Base-by-base conservation (phyloP, 2,329 filamentous ascomycete species). In the Colletotrichum aenigma region DNA sequence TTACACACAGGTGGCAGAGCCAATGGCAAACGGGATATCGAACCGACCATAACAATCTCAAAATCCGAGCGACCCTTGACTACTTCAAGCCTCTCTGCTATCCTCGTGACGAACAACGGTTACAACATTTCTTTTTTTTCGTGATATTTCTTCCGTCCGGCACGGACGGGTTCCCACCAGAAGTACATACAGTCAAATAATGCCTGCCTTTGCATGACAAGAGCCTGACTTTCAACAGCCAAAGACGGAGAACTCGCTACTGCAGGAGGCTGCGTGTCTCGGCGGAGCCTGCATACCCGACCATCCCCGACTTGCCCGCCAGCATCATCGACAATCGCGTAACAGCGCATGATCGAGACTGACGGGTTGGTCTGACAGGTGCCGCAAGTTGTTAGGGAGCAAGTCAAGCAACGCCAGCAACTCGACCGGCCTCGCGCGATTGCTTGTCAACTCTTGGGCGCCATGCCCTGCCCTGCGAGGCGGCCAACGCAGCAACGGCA, bases 401-500 rank as follows among this genome's bases (percentile, higher is more conserved):
- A 43, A 52, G 34, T 60, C 32, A 67, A 38, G 62, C 70, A 58
- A 60, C 58, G n/a, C 48, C 56, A 36, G 26, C 48, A 34, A 55
- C 28, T 72, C 32, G 34, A 32, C 48, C 48, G 52, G 60, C 30
- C 26, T 32, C 52, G 36, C 56, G 18, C 52, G 21, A 13, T 55
- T 38, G 30, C 61, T 28, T 75, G 34, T 36, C 60, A 38, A 72
- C 72, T n/a, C 72, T 62, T 66, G 68, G 15, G 28, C 24, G 73
- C 62, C 70, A 65, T 68, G 73, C 72, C 13, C 28, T 24, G 70
- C 62, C 70, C 70, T 68, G 73, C 64, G 18, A 75, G 73, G 70
- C 74, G 38, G 74, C 70, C 74, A 76, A 60, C 74, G 32, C 70
- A 76, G 58, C 74, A 74, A 73, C 58, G 70, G 70, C 58, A 68